Evolutionary conservation across 2,329 filamentous ascomycete genomes (phyloP).

Genomic region (Cladosporium sphaerospermum): DNA sequence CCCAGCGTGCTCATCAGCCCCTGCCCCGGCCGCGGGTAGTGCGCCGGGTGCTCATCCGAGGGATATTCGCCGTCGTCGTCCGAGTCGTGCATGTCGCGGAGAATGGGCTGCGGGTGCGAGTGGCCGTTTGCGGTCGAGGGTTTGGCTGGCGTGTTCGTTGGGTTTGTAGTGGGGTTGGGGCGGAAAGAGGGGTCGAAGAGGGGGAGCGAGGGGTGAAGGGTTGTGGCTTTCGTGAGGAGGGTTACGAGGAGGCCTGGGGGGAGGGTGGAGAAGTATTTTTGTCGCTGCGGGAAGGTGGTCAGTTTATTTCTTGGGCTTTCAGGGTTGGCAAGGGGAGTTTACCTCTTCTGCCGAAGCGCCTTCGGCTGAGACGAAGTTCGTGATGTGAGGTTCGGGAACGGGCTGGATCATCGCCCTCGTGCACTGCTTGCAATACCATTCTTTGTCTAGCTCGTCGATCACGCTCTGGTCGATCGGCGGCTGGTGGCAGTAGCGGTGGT

Average conservation of each 20-base stretch:
- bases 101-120: slow-evolving; percentile 15
- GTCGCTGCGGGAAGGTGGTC: slow-evolving; percentile 18
- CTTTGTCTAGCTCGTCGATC: slow-evolving; percentile 58
- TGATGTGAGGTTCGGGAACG: slow-evolving; percentile 35
- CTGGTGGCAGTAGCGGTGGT: slow-evolving; percentile 77
- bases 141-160: slow-evolving; percentile 18
- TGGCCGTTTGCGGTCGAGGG: slow-evolving; percentile 25
- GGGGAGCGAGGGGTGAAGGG: slow-evolving; percentile 57
- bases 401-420: slow-evolving; percentile 41
- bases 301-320: neutral
- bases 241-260: slow-evolving; percentile 57
- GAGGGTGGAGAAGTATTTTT: slow-evolving; percentile 54
- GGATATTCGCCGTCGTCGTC: slow-evolving; percentile 51
- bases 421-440: slow-evolving; percentile 68
- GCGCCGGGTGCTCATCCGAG: slow-evolving; percentile 45
- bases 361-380: slow-evolving; percentile 34
- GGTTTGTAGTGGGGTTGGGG: neutral
- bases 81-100: slow-evolving; percentile 33
- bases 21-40: slow-evolving; percentile 58
- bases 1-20: slow-evolving; percentile 50
- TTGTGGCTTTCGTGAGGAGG: slow-evolving; percentile 57
- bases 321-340: neutral
- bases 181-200: slow-evolving; percentile 48
- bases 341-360: slow-evolving; percentile 39
- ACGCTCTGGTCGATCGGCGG: slow-evolving; percentile 66